phyloP scores from a whole-genome alignment of 768 basidiomycete species.

The Boletus speciosus region DNA sequence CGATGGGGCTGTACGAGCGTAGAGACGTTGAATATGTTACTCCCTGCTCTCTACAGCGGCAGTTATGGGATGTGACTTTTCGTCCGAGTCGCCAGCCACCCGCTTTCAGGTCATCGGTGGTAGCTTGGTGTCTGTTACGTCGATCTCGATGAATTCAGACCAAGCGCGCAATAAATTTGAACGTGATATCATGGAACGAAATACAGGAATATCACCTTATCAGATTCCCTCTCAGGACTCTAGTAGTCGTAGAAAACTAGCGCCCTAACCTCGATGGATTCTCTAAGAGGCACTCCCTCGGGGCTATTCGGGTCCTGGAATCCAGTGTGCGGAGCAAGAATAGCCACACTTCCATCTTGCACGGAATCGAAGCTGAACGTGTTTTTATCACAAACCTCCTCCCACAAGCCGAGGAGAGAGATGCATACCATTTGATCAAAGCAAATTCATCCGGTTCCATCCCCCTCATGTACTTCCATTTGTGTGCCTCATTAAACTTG shows the following conservation, averaged over 20 bases:
- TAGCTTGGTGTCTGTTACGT: too few relatives aligned
- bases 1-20: too few relatives aligned
- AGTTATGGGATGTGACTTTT: too few relatives aligned
- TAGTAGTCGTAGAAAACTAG: slow-evolving; percentile 35
- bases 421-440: slow-evolving; percentile 45
- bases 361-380: slow-evolving; percentile 32
- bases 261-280: slow-evolving; percentile 36
- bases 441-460: slow-evolving; percentile 45
- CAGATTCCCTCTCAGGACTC: background rate
- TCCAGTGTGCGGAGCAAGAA: slow-evolving; percentile 32
- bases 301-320: slow-evolving; percentile 36
- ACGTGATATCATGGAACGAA: background rate
- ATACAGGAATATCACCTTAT: background rate
- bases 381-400: background rate
- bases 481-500: slow-evolving; percentile 36
- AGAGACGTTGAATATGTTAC: too few relatives aligned
- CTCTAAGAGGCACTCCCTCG: slow-evolving; percentile 26
- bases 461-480: slow-evolving; percentile 45
- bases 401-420: background rate
- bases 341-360: slow-evolving; percentile 33
- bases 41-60: too few relatives aligned
- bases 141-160: background rate
- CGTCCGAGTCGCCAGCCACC: too few relatives aligned
- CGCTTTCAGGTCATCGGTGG: too few relatives aligned
- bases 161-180: background rate